Evolutionary conservation across 179 eudicot species (phyloP).

Genomic region (Nepenthes alata): DNA sequence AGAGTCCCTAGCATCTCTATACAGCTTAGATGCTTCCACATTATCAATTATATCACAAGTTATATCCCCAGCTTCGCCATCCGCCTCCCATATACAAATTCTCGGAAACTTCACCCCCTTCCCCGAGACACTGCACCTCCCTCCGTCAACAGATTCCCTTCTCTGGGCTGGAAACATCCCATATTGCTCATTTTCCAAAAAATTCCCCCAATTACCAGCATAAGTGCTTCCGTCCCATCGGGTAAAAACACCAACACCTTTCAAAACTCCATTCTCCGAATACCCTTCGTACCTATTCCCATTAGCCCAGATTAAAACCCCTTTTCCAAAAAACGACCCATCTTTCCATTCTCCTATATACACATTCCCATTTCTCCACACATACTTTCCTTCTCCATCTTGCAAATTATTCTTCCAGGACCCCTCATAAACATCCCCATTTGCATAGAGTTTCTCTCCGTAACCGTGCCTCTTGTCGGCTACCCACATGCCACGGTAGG

Average conservation of each 20-base stretch:
- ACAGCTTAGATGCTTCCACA: slow-evolving; percentile 57
- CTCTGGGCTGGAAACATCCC: slow-evolving; percentile 6
- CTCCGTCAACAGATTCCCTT: slow-evolving; percentile 37
- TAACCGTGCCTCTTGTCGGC: slow-evolving; percentile 57
- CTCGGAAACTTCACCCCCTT: slow-evolving; percentile 56
- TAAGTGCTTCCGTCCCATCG: slow-evolving; percentile 66
- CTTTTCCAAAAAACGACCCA: slow-evolving; percentile 68
- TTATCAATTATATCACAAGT: slow-evolving; percentile 86
- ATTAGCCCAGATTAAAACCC: slow-evolving; percentile 67
- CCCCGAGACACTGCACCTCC: slow-evolving; percentile 23
- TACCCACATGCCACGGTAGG: slow-evolving; percentile 60
- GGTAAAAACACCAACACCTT: slow-evolving; percentile 67
- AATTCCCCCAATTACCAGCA: slow-evolving; percentile 57
- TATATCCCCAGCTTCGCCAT: slow-evolving; percentile 90
- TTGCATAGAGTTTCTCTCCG: slow-evolving; percentile 60
- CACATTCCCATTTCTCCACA: slow-evolving; percentile 80
- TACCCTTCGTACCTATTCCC: slow-evolving; percentile 68
- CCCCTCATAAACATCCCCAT: slow-evolving; percentile 75
- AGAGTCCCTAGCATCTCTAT: slow-evolving; percentile 31
- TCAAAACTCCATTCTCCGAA: slow-evolving; percentile 78
- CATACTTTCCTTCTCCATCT: slow-evolving; percentile 70
- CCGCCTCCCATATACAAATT: slow-evolving; percentile 93
- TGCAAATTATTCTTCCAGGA: slow-evolving; percentile 53
- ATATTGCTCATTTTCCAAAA: slow-evolving; percentile 1
- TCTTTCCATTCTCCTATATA: slow-evolving; percentile 68